Conservation (phyloP, 148 eudicot genomes). For the Camellia japonica region DNA sequence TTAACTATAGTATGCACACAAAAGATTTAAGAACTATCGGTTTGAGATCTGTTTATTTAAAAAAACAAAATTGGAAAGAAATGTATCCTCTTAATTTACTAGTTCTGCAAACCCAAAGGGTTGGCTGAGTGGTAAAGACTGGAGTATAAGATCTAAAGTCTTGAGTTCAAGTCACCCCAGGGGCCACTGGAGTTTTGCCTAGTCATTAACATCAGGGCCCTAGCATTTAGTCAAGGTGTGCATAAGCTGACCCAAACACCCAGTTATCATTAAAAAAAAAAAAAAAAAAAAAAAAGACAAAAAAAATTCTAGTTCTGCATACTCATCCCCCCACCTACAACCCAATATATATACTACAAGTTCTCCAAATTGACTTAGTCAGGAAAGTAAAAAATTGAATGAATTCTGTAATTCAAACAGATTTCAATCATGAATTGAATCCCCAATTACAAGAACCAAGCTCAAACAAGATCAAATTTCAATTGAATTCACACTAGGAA, state of each 20-base stretch:
- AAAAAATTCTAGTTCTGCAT: too few species aligned
- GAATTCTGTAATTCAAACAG: not conserved
- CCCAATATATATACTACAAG: too few species aligned
- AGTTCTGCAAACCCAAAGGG: not conserved
- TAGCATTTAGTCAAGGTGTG: too few species aligned
- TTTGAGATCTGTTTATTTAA: not conserved
- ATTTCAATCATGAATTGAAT: not conserved
- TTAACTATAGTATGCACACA: not conserved
- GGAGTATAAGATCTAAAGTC: too few species aligned
- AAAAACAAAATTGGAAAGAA: not conserved
- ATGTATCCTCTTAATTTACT: not conserved
- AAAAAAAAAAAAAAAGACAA: too few species aligned
- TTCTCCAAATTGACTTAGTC: not conserved
- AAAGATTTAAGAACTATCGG: not conserved
- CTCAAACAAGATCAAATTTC: not conserved
- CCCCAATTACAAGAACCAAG: not conserved
- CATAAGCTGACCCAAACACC: too few species aligned
- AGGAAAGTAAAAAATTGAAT: not conserved
- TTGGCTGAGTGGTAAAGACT: too few species aligned
- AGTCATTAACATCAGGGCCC: too few species aligned
- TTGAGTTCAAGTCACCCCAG: too few species aligned
- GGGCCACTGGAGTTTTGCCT: too few species aligned
- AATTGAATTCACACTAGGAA: not conserved
- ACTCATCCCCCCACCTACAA: too few species aligned
- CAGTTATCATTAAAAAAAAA: too few species aligned